These are phyloP conservation scores for Phytophthora agathidicida DNA, from an alignment of 352 stramenopile species.

Conservation along the genomic window DNA sequence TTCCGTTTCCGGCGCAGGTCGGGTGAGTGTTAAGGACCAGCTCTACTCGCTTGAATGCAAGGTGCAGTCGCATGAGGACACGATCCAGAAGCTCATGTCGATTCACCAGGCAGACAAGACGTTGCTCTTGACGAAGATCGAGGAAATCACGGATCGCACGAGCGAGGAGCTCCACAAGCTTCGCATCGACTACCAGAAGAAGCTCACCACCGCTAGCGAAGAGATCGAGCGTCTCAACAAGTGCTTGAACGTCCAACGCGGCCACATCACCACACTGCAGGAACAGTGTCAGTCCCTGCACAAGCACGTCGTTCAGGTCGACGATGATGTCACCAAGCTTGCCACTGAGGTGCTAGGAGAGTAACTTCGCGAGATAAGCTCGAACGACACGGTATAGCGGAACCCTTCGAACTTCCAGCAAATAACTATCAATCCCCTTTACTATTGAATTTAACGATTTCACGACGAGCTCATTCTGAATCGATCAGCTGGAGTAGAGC, in stretches of 20 bases:
- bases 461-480: slow-evolving; percentile 18
- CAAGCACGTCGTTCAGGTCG: slow-evolving; percentile 87
- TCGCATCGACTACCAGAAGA: slow-evolving; percentile 82
- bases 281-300: slow-evolving; percentile 85
- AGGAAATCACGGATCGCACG: slow-evolving; percentile 82
- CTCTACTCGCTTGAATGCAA: slow-evolving; percentile 81
- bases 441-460: slow-evolving; percentile 12
- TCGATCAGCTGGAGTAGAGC: slow-evolving; percentile 56
- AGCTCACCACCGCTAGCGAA: slow-evolving; percentile 80
- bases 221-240: slow-evolving; percentile 88
- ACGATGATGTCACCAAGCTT: slow-evolving; percentile 86
- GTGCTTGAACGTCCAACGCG: slow-evolving; percentile 82
- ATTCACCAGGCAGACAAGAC: slow-evolving; percentile 84
- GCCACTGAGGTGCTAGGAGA: slow-evolving; percentile 82
- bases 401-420: slow-evolving; percentile 8
- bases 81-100: slow-evolving; percentile 85
- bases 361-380: slow-evolving; percentile 23
- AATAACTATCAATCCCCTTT: slow-evolving; percentile 32
- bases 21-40: slow-evolving; percentile 84
- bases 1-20: slow-evolving; percentile 34
- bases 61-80: slow-evolving; percentile 81
- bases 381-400: neutral
- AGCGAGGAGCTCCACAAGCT: slow-evolving; percentile 80
- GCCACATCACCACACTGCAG: slow-evolving; percentile 84
- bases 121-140: slow-evolving; percentile 78